Evolutionary conservation across 305 asterid species (phyloP).

Genomic region (Solanum hybrid): DNA sequence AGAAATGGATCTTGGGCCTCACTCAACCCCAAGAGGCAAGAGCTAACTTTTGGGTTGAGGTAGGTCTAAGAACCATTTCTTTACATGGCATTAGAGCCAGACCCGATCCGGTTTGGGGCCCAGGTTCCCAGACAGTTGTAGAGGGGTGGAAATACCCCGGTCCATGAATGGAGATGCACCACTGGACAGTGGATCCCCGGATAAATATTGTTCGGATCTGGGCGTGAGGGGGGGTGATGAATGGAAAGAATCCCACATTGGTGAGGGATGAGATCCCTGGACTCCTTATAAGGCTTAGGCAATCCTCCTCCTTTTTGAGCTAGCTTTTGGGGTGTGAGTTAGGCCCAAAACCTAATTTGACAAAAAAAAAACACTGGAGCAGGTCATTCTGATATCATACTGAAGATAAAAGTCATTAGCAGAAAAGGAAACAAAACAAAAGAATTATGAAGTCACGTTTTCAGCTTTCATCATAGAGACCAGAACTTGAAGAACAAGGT

Average conservation of each 20-base stretch:
- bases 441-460: neutral
- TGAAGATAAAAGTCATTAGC: neutral
- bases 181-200: neutral
- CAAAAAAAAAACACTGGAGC: neutral
- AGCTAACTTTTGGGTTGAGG: neutral
- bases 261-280: neutral
- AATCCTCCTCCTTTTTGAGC: neutral
- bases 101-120: neutral
- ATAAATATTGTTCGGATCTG: neutral
- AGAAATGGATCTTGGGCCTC: neutral
- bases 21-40: neutral
- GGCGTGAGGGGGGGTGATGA: neutral
- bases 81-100: neutral
- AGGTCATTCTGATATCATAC: neutral
- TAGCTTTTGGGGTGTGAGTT: neutral
- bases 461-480: conserved; percentile 4
- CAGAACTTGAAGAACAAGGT: conserved; percentile 8
- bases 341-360: neutral
- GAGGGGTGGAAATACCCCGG: neutral
- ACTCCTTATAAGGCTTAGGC: neutral
- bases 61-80: neutral
- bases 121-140: neutral
- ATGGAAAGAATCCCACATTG: neutral
- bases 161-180: neutral
- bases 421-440: neutral